These are phyloP conservation scores for Penicillium argentinense DNA, from an alignment of 495 filamentous ascomycete species.

Conservation along the genomic window DNA sequence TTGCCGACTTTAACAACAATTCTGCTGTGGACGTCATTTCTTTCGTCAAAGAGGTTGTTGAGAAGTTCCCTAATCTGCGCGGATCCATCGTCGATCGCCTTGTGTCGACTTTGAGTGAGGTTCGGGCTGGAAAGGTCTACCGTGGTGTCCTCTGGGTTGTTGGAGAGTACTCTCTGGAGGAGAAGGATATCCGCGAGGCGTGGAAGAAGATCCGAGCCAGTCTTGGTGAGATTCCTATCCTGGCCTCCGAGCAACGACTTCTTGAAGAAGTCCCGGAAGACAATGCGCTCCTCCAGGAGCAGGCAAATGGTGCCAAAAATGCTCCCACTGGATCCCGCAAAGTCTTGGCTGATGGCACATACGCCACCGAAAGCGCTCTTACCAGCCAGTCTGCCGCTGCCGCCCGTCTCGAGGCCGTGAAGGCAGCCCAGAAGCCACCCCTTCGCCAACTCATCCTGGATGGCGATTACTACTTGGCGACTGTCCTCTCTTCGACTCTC, in stretches of 20 bases:
- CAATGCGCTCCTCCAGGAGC: slow-evolving; percentile 61
- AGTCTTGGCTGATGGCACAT: slow-evolving; percentile 94
- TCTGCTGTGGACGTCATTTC: slow-evolving; percentile 97
- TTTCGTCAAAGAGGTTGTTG: slow-evolving; percentile 98
- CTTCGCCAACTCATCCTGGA: slow-evolving; percentile 94
- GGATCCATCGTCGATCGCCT: slow-evolving; percentile 82
- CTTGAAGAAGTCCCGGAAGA: slow-evolving; percentile 78
- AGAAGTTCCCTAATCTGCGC: slow-evolving; percentile 92
- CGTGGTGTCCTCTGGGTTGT: slow-evolving; percentile 96
- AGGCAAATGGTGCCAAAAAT: slow-evolving; percentile 76
- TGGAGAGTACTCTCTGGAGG: slow-evolving; percentile 93
- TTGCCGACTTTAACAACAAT: slow-evolving; percentile 95
- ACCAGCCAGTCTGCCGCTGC: slow-evolving; percentile 88
- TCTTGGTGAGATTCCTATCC: slow-evolving; percentile 94
- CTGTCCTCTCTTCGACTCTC: slow-evolving; percentile 89
- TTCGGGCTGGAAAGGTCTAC: slow-evolving; percentile 96
- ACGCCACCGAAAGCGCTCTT: slow-evolving; percentile 93
- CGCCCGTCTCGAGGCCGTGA: slow-evolving; percentile 92
- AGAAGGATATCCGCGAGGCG: slow-evolving; percentile 90
- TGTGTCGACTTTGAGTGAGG: slow-evolving; percentile 88
- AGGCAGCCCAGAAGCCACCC: slow-evolving; percentile 94
- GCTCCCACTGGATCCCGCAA: slow-evolving; percentile 82
- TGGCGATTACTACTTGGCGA: slow-evolving; percentile 95
- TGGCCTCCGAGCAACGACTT: slow-evolving; percentile 91
- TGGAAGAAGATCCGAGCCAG: slow-evolving; percentile 96